A percentile compares a stretch with the other conserved stretches of the same genome.
phyloP scores from a whole-genome alignment of 192 early-diverging fungal genomes.

The Coemansia sp. region DNA sequence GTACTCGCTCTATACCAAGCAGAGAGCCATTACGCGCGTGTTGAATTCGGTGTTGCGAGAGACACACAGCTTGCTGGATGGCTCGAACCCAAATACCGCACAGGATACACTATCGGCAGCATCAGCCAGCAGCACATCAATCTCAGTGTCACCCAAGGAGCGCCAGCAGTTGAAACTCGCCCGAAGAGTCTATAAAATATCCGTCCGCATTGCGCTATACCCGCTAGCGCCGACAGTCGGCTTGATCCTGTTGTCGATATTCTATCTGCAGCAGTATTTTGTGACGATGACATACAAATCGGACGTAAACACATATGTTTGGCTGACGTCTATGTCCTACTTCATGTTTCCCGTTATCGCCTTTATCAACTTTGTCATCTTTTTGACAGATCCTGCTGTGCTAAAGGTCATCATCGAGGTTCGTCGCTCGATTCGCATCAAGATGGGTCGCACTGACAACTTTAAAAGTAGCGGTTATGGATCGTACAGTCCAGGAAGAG shows the following conservation, averaged over 20 bases:
- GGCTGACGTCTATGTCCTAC: constrained; percentile 12
- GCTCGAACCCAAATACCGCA: neutral
- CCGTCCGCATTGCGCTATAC: constrained; percentile 45
- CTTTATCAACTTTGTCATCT: constrained; percentile 35
- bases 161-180: constrained; percentile 25
- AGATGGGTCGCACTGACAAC: constrained; percentile 5
- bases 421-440: neutral
- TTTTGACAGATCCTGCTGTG: constrained; percentile 35
- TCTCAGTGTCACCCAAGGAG: constrained; percentile 22
- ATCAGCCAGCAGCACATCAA: neutral
- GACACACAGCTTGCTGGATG: constrained; percentile 12
- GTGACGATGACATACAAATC: constrained; percentile 23
- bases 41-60: constrained; percentile 14
- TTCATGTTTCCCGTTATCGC: constrained; percentile 10
- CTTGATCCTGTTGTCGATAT: constrained; percentile 16
- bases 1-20: constrained; percentile 27
- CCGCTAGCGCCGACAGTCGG: constrained; percentile 27
- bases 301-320: constrained; percentile 7
- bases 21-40: constrained; percentile 19
- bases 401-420: constrained; percentile 25
- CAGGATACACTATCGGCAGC: neutral
- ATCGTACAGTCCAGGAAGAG: neutral
- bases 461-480: neutral
- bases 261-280: constrained; percentile 25
- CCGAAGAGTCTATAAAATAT: constrained; percentile 33